Evolutionary conservation across 2,329 filamentous ascomycete species (phyloP), one percentile per base, ranked within the genome.

Genomic region (Phoma sp.): DNA sequence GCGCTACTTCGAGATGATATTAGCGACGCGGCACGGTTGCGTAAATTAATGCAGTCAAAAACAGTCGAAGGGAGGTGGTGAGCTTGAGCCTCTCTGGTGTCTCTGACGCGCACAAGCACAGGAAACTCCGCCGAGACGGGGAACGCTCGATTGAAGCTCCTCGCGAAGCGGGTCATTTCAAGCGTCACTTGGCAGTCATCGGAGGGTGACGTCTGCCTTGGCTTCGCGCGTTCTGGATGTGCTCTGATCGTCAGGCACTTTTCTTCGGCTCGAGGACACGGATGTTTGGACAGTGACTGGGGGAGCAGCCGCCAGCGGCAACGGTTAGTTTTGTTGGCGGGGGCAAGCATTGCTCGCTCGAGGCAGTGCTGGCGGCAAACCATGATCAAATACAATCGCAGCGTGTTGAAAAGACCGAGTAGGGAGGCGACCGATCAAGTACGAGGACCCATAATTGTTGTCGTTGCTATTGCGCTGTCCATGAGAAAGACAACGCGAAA

Each of bases 351-450:
- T 20, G 50, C 38, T 48, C 23, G 50, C 38, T 48, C 29, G 28
- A 55, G 60, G 62, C 60, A 53, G 53, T 52, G 60, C 42, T 51
- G 50, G 51, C 51, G 45, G 39, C 46, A 49, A 54, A 54, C 28
- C 7, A 30, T 7, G 20, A 18, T 15, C 51, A 38, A 38, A 23
- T 12, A 20, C 49, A 9, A 34, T 15, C 9, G n/a, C 20, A 30
- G 32, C 33, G 15, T 11, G 26, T 17, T 28, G 21, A 18, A 7
- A 26, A 56, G 42, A 47, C 47, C 37, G 39, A 32, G n/a, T 6
- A 15, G 26, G 28, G 32, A 37, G 33, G 33, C 42, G 49, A 33
- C 49, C 42, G 53, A 43, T 51, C 42, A 42, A 36, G 18, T 42
- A 48, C 34, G 38, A 50, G 46, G 26, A 45, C 18, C 29, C 40